phyloP scores from a whole-genome alignment of 345 rosid species.

The Gossypium herbaceum region DNA sequence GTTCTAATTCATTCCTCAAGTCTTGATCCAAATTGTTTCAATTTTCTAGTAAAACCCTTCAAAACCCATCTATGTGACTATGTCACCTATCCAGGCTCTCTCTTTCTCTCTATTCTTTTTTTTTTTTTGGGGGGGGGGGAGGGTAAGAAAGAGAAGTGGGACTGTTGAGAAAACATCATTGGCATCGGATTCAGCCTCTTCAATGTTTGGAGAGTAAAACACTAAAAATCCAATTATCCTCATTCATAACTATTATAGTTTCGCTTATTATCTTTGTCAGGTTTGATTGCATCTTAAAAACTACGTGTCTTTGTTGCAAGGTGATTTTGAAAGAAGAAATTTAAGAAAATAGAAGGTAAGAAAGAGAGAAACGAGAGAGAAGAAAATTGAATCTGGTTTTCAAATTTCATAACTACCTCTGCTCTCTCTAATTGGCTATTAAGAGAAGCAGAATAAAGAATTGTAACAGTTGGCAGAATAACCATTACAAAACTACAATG shows the following conservation, averaged over 20 bases:
- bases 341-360: too few species aligned
- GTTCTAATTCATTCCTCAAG: too few species aligned
- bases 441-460: too few species aligned
- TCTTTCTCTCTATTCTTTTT: background rate
- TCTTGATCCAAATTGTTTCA: too few species aligned
- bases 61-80: constrained; percentile 16
- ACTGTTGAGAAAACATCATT: constrained; percentile 38
- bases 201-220: constrained; percentile 22
- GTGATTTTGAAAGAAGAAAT: too few species aligned
- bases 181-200: constrained; percentile 30
- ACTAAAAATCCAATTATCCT: constrained; percentile 60
- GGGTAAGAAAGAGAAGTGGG: constrained; percentile 33
- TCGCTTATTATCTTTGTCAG: constrained; percentile 95
- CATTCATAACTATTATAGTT: constrained; percentile 90
- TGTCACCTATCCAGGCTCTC: background rate
- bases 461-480: too few species aligned
- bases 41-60: constrained; percentile 10
- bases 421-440: too few species aligned
- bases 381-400: too few species aligned
- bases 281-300: constrained; percentile 26
- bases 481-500: too few species aligned
- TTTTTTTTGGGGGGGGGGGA: background rate
- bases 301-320: background rate
- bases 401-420: too few species aligned
- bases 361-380: too few species aligned